Evolutionary conservation across 129 eudicot species (phyloP), one percentile per base, ranked within the genome.

Genomic region (Helianthus tuberosus): DNA sequence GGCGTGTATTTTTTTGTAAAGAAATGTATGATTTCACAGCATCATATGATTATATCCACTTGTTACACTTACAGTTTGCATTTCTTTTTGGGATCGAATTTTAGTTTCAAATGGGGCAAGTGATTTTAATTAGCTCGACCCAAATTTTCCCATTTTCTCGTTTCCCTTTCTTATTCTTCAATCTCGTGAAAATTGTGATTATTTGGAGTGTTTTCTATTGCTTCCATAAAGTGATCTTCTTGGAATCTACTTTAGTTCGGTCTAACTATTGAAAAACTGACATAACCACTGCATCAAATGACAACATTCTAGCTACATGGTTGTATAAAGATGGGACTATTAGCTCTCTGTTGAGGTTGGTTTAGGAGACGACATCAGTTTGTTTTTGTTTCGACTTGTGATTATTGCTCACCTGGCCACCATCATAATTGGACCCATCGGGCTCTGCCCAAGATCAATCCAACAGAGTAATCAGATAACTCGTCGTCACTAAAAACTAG

Each of bases 401-500:
- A 91, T 78, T 86, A 68, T 83, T 84, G 76, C 69, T 84, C 14
- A 52, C 47, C 57, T 68, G 85, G 60, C 84, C 88, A 8, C 81
- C 69, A 14, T 71, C 80, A 5, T 71, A 59, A 71, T 89, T 95
- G 2, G 96, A 88, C 53, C 94, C 97, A 84, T 0, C 1, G 99
- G 97, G 61, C 97, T 91, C 75, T 91, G 99, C 23, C 99, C 99
- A 71, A 95, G 73, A 81, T 94, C 99, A 53, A 94, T 94, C 99
- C 99, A 94, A 66, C 91, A 77, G 99, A 95, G 87, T 91, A 87
- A 73, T 91, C 97, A 0, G 97, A 89, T 13, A 96, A 95, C 80
- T 91, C 99, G 14, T 95, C 99, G 83, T 95, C 99, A 73, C 99
- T 95, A 73, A 91, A 91, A 20, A 91, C 96, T 27, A 97, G 97